These are phyloP conservation scores for Fragaria ananassa DNA, from an alignment of 306 rosid species.

Conservation along the genomic window DNA sequence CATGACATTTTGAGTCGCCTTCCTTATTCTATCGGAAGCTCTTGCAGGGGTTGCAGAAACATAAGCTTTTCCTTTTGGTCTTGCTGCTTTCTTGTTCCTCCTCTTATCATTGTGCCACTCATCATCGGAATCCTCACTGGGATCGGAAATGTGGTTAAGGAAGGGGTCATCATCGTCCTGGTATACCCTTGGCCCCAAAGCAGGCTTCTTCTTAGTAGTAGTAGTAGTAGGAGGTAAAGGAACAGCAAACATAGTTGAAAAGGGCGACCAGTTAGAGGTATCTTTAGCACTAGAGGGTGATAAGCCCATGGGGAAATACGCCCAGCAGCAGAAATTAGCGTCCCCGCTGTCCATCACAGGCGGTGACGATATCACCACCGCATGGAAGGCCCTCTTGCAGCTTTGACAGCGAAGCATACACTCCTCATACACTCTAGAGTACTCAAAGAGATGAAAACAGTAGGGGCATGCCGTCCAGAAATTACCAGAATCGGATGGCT, in stretches of 20 bases:
- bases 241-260: conserved; percentile 65
- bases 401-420: conserved; percentile 80
- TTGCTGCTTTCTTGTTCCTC: conserved; percentile 33
- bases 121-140: conserved; percentile 61
- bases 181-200: conserved; percentile 35
- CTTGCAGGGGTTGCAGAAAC: conserved; percentile 28
- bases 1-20: conserved; percentile 33
- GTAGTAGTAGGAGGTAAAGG: conserved; percentile 33
- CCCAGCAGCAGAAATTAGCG: conserved; percentile 64
- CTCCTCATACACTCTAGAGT: conserved; percentile 62
- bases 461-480: conserved; percentile 99
- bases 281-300: conserved; percentile 39
- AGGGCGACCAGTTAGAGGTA: conserved; percentile 57
- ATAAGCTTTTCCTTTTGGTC: conserved; percentile 13
- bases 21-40: conserved; percentile 40
- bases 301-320: conserved; percentile 64
- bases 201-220: conserved; percentile 2
- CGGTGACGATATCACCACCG: conserved; percentile 53
- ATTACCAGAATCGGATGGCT: conserved; percentile 18
- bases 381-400: conserved; percentile 74
- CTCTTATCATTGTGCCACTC: conserved; percentile 25
- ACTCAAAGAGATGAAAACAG: conserved; percentile 73
- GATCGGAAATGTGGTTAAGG: conserved; percentile 45
- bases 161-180: conserved; percentile 43
- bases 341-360: conserved; percentile 37